These are phyloP conservation scores for Hirsutella thompsonii DNA, from an alignment of 2,329 filamentous ascomycete species.

Conservation along the genomic window DNA sequence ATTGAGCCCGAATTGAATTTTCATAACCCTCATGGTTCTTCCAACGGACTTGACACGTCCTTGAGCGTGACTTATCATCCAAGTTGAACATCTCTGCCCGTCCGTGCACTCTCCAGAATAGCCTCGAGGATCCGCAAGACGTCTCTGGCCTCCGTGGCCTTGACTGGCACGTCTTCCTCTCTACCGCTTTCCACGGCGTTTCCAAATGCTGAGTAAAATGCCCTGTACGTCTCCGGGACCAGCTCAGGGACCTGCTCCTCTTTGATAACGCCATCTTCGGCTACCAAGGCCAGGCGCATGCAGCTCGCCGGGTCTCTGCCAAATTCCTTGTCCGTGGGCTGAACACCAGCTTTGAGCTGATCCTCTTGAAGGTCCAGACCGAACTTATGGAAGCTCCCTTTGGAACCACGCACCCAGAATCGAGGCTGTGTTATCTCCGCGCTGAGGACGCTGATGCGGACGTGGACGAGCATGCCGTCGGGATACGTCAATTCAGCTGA, in stretches of 20 bases:
- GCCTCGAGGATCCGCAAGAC: constrained; percentile 41
- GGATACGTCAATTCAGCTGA: constrained; percentile 56
- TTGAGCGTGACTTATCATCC: no score
- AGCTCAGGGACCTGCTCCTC: constrained; percentile 42
- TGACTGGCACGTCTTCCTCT: constrained; percentile 38
- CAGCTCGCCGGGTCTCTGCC: constrained; percentile 49
- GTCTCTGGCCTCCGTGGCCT: constrained; percentile 37
- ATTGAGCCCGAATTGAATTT: no score
- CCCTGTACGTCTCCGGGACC: constrained; percentile 52
- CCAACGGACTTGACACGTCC: no score
- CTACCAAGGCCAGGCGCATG: constrained; percentile 44
- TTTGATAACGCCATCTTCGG: constrained; percentile 34
- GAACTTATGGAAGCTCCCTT: constrained; percentile 62
- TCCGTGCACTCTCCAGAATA: constrained; percentile 34
- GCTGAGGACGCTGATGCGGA: constrained; percentile 56
- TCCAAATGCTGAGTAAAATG: constrained; percentile 48
- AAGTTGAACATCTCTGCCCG: constrained; percentile 29
- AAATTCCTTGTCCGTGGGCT: constrained; percentile 48
- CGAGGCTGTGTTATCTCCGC: constrained; percentile 56
- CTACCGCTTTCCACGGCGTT: constrained; percentile 32
- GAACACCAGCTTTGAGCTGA: constrained; percentile 52
- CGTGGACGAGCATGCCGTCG: constrained; percentile 50
- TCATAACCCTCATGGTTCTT: no score
- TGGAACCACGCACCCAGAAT: constrained; percentile 65
- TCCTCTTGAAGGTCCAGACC: constrained; percentile 64